These are phyloP conservation scores for Geranomyces variabilis DNA, from an alignment of 192 early-diverging fungal genomes.

Conservation along the genomic window DNA sequence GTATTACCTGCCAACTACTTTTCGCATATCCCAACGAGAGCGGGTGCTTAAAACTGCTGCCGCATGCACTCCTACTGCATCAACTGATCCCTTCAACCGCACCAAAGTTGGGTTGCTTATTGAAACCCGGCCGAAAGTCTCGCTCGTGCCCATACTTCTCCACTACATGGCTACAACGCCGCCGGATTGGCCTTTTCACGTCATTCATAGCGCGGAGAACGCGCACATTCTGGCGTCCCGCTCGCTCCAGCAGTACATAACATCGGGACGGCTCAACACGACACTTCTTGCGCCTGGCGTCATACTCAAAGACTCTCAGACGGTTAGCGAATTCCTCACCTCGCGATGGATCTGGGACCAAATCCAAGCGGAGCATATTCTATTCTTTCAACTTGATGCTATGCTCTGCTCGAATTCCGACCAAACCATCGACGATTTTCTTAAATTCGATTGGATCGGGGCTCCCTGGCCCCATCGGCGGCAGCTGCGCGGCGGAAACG, in stretches of 20 bases:
- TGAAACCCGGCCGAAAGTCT: neutral
- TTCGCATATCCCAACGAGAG: too few relatives aligned
- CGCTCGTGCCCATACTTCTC: constrained; percentile 25
- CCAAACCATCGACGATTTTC: constrained; percentile 15
- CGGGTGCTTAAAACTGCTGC: too few relatives aligned
- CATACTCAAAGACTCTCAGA: neutral
- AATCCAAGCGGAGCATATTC: constrained; percentile 25
- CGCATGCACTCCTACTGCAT: neutral
- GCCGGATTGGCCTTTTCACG: constrained; percentile 28
- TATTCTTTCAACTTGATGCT: constrained; percentile 31
- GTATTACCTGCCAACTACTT: too few relatives aligned
- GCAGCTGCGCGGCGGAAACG: constrained; percentile 23
- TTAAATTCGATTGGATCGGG: constrained; percentile 29
- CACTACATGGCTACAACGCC: constrained; percentile 28
- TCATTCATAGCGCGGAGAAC: constrained; percentile 20
- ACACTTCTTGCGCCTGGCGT: neutral
- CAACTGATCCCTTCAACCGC: constrained; percentile 3
- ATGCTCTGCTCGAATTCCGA: constrained; percentile 21
- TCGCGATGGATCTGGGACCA: constrained; percentile 29
- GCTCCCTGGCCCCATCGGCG: constrained; percentile 27
- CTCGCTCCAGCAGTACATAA: constrained; percentile 18
- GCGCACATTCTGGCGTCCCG: constrained; percentile 5
- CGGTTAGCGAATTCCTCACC: constrained; percentile 18
- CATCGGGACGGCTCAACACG: neutral
- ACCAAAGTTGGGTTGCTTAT: constrained; percentile 18